These are phyloP conservation scores for Trypanosoma congolense DNA, from an alignment of 208 protist species.

Conservation along the genomic window DNA sequence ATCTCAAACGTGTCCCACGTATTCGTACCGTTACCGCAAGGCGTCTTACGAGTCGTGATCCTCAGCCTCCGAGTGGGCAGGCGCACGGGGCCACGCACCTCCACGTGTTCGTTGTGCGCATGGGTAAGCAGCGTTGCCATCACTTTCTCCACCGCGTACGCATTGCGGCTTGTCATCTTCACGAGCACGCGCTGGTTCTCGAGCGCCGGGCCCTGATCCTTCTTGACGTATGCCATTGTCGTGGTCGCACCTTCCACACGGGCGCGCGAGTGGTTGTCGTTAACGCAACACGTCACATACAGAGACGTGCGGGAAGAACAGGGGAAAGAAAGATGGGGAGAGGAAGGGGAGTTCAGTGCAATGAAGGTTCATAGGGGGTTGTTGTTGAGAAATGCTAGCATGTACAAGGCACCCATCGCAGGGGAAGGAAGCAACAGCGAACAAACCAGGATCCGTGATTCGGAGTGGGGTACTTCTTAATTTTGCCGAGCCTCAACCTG, in stretches of 20 bases:
- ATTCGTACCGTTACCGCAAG: slow-evolving; percentile 99
- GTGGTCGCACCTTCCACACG: slow-evolving; percentile 60
- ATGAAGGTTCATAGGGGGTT: too few species aligned
- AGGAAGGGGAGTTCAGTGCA: too few species aligned
- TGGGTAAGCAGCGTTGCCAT: slow-evolving; percentile 92
- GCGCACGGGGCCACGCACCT: slow-evolving; percentile 96
- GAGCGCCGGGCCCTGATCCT: slow-evolving; percentile 43
- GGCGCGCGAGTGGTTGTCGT: too few species aligned
- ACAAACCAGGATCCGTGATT: too few species aligned
- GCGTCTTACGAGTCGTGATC: slow-evolving; percentile 98
- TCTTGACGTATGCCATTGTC: slow-evolving; percentile 76
- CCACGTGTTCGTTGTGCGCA: slow-evolving; percentile 94
- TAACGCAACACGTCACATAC: too few species aligned
- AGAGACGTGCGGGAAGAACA: slow-evolving; percentile 19
- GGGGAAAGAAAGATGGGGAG: slow-evolving; percentile 1
- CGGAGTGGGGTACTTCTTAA: too few species aligned
- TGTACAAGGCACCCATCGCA: too few species aligned
- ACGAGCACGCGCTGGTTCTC: slow-evolving; percentile 94
- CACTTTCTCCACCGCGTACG: slow-evolving; percentile 97
- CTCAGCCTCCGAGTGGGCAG: slow-evolving; percentile 97
- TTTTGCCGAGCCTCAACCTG: too few species aligned
- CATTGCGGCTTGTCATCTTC: slow-evolving; percentile 95
- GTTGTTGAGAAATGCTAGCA: too few species aligned
- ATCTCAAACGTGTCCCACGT: slow-evolving; percentile 99
- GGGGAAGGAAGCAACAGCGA: too few species aligned